Conservation (phyloP, 148 eudicot genomes). For the Euryodendron excelsum region DNA sequence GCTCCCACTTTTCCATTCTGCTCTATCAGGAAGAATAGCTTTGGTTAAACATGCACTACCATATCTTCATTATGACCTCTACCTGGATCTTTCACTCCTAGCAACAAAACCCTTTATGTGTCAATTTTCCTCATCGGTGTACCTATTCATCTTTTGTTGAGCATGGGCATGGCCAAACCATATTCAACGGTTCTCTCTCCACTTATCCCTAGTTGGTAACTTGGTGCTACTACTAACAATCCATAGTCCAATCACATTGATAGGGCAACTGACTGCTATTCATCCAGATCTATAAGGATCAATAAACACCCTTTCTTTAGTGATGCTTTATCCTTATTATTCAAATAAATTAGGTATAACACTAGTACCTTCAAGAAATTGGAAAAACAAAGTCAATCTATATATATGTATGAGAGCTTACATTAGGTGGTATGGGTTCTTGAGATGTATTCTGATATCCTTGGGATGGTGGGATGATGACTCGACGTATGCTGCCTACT, state of each 20-base stretch:
- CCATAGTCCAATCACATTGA: not conserved
- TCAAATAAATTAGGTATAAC: not conserved
- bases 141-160: no score
- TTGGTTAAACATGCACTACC: no score
- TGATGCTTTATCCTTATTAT: not conserved
- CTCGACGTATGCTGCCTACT: slow-evolving; percentile 71
- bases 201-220: no score
- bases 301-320: not conserved
- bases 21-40: no score
- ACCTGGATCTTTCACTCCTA: no score
- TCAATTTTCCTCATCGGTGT: no score
- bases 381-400: no score
- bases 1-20: no score
- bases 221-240: not conserved
- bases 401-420: slow-evolving; percentile 18
- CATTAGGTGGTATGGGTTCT: slow-evolving; percentile 88
- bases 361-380: not conserved
- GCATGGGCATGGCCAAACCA: no score
- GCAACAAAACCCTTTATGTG: no score
- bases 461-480: slow-evolving; percentile 87
- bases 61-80: no score
- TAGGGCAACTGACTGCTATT: not conserved
- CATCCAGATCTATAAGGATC: not conserved
- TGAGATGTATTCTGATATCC: slow-evolving; percentile 83
- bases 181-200: no score